phyloP scores from a whole-genome alignment of 1,284 basidiomycete genomes.

The Termitomyces sp. region DNA sequence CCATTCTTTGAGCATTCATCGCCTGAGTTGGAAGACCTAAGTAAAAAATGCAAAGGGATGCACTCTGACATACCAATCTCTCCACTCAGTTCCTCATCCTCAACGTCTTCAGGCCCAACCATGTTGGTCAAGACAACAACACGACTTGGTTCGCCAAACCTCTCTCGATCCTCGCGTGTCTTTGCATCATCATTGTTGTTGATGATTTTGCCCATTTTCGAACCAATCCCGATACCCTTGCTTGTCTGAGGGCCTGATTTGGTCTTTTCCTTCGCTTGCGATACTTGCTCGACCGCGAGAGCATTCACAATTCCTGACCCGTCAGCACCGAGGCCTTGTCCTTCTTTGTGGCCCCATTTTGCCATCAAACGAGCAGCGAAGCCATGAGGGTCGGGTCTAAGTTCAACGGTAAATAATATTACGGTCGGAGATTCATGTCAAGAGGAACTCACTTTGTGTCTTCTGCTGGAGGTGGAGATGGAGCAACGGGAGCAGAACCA shows the following conservation, averaged over 20 bases:
- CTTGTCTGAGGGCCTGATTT: constrained; percentile 23
- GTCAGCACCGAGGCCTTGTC: constrained; percentile 82
- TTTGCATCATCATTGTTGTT: constrained; percentile 80
- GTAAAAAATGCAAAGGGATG: constrained; percentile 5
- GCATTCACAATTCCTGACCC: constrained; percentile 86
- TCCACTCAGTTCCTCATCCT: constrained; percentile 80
- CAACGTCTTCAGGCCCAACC: constrained; percentile 74
- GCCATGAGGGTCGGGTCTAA: constrained; percentile 58
- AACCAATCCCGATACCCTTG: constrained; percentile 36
- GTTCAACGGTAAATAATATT: neutral
- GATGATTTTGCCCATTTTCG: constrained; percentile 81
- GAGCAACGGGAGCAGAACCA: constrained; percentile 29
- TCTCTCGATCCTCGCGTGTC: constrained; percentile 64
- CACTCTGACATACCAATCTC: constrained; percentile 69
- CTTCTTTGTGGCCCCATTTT: constrained; percentile 93
- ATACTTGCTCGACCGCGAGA: constrained; percentile 71
- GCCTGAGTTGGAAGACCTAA: constrained; percentile 37
- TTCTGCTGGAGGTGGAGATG: constrained; percentile 19
- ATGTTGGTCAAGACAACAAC: constrained; percentile 86
- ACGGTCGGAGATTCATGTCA: neutral
- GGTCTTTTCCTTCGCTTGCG: constrained; percentile 28
- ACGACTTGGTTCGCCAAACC: constrained; percentile 85
- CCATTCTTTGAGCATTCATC: constrained; percentile 89
- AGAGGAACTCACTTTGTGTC: constrained; percentile 14
- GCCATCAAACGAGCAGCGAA: constrained; percentile 83